These are phyloP conservation scores for Hawksworthiomyces lignivorus DNA, from an alignment of 2,329 filamentous ascomycete genomes.

Conservation along the genomic window DNA sequence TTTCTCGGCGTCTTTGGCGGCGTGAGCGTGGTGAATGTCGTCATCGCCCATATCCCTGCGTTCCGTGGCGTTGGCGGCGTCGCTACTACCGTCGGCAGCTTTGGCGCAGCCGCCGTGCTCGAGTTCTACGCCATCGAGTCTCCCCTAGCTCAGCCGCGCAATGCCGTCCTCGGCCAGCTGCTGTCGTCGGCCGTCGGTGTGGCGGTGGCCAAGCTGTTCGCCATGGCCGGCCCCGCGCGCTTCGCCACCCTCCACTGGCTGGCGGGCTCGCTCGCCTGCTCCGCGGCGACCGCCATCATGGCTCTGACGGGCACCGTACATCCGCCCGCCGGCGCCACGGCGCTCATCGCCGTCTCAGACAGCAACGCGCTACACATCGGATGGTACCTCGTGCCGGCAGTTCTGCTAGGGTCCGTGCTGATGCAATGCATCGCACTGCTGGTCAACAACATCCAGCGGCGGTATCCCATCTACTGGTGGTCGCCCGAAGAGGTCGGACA, in stretches of 20 bases:
- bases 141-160: conserved; percentile 66
- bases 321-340: conserved; percentile 68
- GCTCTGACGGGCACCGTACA: conserved; percentile 63
- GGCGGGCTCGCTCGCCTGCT: conserved; percentile 58
- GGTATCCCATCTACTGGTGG: conserved; percentile 67
- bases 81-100: conserved; percentile 60
- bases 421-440: conserved; percentile 57
- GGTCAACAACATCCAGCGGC: conserved; percentile 61
- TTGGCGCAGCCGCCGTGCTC: conserved; percentile 69
- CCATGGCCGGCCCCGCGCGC: conserved; percentile 29
- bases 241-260: conserved; percentile 52
- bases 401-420: conserved; percentile 51
- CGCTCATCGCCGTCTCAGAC: conserved; percentile 58
- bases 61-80: conserved; percentile 45
- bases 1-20: conserved; percentile 57
- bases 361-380: conserved; percentile 46
- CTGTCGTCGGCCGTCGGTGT: conserved; percentile 55
- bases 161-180: conserved; percentile 59
- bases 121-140: conserved; percentile 66
- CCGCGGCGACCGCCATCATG: conserved; percentile 56
- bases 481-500: conserved; percentile 33
- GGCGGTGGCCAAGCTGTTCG: conserved; percentile 57
- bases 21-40: conserved; percentile 51
- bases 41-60: conserved; percentile 44
- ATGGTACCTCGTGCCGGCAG: conserved; percentile 61